Base-by-base conservation (phyloP, 2,329 filamentous ascomycete species). In the Aspergillus pseudotamarii region DNA sequence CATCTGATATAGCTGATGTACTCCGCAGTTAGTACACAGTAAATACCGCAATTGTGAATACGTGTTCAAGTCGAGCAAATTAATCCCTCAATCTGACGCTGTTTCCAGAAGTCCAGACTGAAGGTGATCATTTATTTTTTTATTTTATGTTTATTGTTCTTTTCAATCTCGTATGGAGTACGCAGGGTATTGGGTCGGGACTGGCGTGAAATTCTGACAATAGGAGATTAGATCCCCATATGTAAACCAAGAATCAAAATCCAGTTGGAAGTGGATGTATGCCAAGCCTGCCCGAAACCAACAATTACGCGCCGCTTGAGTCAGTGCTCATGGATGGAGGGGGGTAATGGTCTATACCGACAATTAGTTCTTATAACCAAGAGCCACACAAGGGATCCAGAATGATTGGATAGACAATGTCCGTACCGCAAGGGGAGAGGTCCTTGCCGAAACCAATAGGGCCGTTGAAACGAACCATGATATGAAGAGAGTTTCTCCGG, bases 211-310 rank as follows among this genome's bases (percentile, higher is more conserved):
- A 41, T 34, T 32, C 43, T n/a, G 34, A 60, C 50, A 43, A 34
- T 51, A 34, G 46, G 34, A 46, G 58, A 30, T 45, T 41, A 54
- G 50, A 55, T 55, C 51, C 34, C 21, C 51, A 55, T 38, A 36
- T 55, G 51, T n/a, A 34, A 51, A 36, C 46, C 57, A 41, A 46
- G 34, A 59, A 59, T 50, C 57, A 55, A 53, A 53, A 41, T 38
- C 48, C 19, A 34, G 36, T 50, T 46, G 36, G 50, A 55, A 16
- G 51, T 55, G 51, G 51, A 38, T 55, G 14, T 28, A 32, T 38
- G 51, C 51, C 51, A 55, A 38, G 51, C 12, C 34, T 30, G 8
- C 51, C 16, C 32, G 30, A 55, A 55, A 55, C 51, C n/a, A n/a
- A 28, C 34, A 55, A 55, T 38, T 55, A 23, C 30, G 30, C 51